phyloP scores from a whole-genome alignment of 2,329 filamentous ascomycete genomes.

The Apiospora phragmitis region DNA sequence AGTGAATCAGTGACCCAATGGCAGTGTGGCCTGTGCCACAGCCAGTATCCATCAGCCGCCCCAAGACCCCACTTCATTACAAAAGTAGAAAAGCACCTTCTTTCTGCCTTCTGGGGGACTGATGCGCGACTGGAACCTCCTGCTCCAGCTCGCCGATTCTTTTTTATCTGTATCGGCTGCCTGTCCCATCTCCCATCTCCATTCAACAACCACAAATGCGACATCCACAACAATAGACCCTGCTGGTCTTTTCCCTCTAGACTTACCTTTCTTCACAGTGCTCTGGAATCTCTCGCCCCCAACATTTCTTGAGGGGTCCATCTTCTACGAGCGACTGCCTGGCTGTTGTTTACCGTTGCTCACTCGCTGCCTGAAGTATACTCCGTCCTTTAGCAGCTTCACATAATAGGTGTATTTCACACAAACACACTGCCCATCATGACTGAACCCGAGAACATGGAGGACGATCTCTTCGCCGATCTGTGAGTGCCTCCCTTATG shows the following conservation, averaged over 20 bases:
- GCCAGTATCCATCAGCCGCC: neutral
- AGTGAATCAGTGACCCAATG: neutral
- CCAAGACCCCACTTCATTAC: neutral
- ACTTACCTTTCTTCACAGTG: neutral
- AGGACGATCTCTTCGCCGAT: slow-evolving; percentile 95
- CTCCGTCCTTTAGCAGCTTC: neutral
- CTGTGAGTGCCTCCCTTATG: slow-evolving; percentile 61
- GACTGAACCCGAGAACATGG: slow-evolving; percentile 79
- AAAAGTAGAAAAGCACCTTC: slow-evolving; percentile 3
- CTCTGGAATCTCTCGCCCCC: neutral
- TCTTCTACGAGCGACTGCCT: neutral
- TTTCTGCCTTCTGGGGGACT: neutral
- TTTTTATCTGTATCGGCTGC: slow-evolving; percentile 6
- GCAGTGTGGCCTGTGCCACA: neutral
- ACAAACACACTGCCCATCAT: slow-evolving; percentile 45
- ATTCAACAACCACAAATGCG: neutral
- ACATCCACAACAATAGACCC: neutral
- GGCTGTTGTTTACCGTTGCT: slow-evolving; percentile 3
- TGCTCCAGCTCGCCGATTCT: slow-evolving; percentile 8
- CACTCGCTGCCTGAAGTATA: no score
- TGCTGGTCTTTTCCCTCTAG: neutral
- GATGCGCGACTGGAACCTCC: slow-evolving; percentile 1
- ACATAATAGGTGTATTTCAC: neutral
- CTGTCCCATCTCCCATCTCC: neutral
- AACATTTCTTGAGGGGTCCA: neutral